Evolutionary conservation across 306 rosid genomes (phyloP).

Genomic region (Quercus alba): DNA sequence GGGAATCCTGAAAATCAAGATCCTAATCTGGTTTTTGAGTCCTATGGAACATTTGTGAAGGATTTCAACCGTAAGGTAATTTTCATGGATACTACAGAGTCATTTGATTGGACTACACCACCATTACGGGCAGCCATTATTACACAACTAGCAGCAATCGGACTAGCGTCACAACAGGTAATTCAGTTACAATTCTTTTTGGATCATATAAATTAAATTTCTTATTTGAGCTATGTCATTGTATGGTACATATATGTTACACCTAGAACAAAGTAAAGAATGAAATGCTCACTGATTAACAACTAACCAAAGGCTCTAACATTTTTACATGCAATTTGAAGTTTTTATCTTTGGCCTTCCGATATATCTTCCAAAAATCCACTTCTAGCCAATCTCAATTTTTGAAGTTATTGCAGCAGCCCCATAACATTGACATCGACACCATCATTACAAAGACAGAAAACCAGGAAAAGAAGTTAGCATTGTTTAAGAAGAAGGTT

Average conservation of each 20-base stretch:
- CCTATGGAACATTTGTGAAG: slow-evolving; percentile 33
- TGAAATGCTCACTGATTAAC: background rate
- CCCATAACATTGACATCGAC: background rate
- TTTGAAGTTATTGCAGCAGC: slow-evolving; percentile 4
- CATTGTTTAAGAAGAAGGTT: background rate
- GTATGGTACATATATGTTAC: background rate
- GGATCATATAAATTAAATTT: background rate
- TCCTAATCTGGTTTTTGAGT: slow-evolving; percentile 1
- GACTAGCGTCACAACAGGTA: slow-evolving; percentile 38
- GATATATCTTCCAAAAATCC: too few relatives aligned
- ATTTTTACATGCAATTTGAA: too few relatives aligned
- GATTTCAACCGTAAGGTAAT: slow-evolving; percentile 16
- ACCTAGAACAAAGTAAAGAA: background rate
- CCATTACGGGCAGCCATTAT: slow-evolving; percentile 29
- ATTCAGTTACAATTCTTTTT: background rate
- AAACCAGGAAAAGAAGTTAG: slow-evolving; percentile 7
- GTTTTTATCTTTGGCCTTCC: background rate
- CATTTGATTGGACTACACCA: background rate
- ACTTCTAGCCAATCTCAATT: background rate
- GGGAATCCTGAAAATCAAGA: background rate
- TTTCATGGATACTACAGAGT: background rate
- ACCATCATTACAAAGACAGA: background rate
- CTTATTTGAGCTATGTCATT: background rate
- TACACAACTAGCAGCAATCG: slow-evolving; percentile 39
- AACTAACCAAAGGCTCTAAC: background rate